Base-by-base conservation (phyloP, 108 stramenopile species). In the Ochromonas danica region DNA sequence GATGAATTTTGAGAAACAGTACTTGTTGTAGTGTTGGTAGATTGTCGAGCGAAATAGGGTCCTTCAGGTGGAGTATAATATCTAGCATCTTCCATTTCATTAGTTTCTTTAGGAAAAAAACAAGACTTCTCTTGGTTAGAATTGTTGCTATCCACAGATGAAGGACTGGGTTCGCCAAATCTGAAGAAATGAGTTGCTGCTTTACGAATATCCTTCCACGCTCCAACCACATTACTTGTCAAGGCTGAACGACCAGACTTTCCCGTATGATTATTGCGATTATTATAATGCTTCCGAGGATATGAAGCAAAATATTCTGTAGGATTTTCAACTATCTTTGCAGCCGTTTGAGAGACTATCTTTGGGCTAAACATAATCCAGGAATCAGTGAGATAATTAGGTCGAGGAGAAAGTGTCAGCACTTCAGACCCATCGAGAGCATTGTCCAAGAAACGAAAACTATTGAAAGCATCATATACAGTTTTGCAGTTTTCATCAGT, bases 21-120 rank as follows among this genome's bases (percentile, higher is more conserved):
- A n/a, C n/a, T n/a, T n/a, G n/a, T n/a, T n/a, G n/a, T n/a, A 51
- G 6, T 51, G 6, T 51, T 25, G 17, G 6, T 36, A 31, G 31
- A 6, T 28, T 67, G 30, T 67, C 31, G 17, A 31, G 31, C 63
- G 31, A 31, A 67, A 6, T 67, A 10, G 3, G 63, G 63, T 10
- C 63, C 63, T 25, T 67, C 63, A 14, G 63, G 63, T 67, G 63
- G 63, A 28, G 63, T 67, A 36, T 67, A 67, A 67, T 35, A 67
- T 35, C 14, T 10, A 10, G 3, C 63, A 10, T 67, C 31, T 6
- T 67, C 33, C 3, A 31, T 6, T 36, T 10, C 63, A 28, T 67
- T 28, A 36, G 17, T 10, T 14, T 67, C 17, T 67, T 36, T 25
- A 67, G 35, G 25, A 36, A 22, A 57, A 17, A 22, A 57, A 22